phyloP scores from a whole-genome alignment of 2,329 filamentous ascomycete genomes.

The Talaromyces marneffei region DNA sequence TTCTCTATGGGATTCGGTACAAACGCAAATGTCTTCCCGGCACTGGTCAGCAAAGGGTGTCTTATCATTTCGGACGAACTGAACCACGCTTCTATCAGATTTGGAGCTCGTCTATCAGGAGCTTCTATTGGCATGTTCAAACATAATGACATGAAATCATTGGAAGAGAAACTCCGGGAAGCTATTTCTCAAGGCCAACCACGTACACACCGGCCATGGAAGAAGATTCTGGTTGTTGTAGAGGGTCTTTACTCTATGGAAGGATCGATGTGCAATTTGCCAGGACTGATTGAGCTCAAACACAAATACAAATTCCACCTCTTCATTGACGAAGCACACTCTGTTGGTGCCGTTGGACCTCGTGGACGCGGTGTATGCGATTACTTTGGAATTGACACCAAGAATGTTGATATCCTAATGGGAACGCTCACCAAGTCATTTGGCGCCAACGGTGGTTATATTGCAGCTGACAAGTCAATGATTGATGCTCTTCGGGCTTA shows the following conservation, averaged over 20 bases:
- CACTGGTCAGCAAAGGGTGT: conserved; percentile 85
- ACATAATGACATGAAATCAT: conserved; percentile 88
- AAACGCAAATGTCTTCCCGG: conserved; percentile 87
- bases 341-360: conserved; percentile 85
- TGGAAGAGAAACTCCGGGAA: conserved; percentile 82
- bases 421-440: conserved; percentile 98
- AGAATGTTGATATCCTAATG: conserved; percentile 92
- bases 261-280: conserved; percentile 97
- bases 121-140: conserved; percentile 95
- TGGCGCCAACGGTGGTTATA: conserved; percentile 93
- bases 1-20: conserved; percentile 99
- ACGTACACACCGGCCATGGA: conserved; percentile 97
- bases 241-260: conserved; percentile 99
- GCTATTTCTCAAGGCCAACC: conserved; percentile 95
- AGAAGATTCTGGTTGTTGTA: conserved; percentile 94
- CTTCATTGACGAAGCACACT: conserved; percentile 95
- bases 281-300: conserved; percentile 78
- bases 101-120: conserved; percentile 86
- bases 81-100: conserved; percentile 95
- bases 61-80: conserved; percentile 94
- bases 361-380: conserved; percentile 89
- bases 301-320: conserved; percentile 95
- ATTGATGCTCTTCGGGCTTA: conserved; percentile 84
- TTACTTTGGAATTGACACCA: conserved; percentile 86
- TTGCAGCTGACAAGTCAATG: conserved; percentile 81